Evolutionary conservation across 2,329 filamentous ascomycete genomes (phyloP).

Genomic region (Chrysoporthe austroafricana): DNA sequence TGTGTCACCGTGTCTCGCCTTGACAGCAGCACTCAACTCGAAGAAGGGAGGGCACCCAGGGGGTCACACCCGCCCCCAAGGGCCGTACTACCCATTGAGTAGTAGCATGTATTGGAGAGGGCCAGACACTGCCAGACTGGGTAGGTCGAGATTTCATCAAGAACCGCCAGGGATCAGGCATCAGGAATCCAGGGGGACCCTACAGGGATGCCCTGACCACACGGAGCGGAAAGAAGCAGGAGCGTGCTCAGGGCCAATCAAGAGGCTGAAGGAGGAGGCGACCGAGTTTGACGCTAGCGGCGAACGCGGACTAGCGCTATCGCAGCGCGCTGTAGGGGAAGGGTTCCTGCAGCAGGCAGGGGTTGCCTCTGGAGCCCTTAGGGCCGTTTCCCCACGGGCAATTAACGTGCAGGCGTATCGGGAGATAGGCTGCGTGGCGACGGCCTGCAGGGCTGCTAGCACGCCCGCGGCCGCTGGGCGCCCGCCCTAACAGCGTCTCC

Average conservation of each 20-base stretch:
- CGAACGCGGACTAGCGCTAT: conserved; percentile 23
- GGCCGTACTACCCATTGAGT: no score
- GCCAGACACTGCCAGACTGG: no score
- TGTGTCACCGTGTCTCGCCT: neutral
- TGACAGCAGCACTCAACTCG: conserved; percentile 1
- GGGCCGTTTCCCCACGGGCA: conserved; percentile 4
- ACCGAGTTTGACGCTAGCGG: conserved; percentile 27
- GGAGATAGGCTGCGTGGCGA: neutral
- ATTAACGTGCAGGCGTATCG: conserved; percentile 6
- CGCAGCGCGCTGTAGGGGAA: conserved; percentile 1
- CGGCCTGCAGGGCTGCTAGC: neutral
- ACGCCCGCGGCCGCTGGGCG: rapidly evolving
- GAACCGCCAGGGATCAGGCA: conserved; percentile 7
- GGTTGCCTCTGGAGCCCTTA: neutral
- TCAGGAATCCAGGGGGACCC: neutral
- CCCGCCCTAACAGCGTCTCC: neutral
- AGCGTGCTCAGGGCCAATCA: conserved; percentile 18
- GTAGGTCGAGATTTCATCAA: no score
- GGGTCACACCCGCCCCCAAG: neutral
- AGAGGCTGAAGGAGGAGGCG: conserved; percentile 4
- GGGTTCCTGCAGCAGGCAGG: conserved; percentile 28
- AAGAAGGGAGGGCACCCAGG: neutral
- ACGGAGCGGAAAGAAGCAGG: neutral
- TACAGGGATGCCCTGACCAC: conserved; percentile 2
- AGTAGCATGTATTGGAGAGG: no score